phyloP scores from a whole-genome alignment of 805 yeast genomes.

The Ogataea philodendri region DNA sequence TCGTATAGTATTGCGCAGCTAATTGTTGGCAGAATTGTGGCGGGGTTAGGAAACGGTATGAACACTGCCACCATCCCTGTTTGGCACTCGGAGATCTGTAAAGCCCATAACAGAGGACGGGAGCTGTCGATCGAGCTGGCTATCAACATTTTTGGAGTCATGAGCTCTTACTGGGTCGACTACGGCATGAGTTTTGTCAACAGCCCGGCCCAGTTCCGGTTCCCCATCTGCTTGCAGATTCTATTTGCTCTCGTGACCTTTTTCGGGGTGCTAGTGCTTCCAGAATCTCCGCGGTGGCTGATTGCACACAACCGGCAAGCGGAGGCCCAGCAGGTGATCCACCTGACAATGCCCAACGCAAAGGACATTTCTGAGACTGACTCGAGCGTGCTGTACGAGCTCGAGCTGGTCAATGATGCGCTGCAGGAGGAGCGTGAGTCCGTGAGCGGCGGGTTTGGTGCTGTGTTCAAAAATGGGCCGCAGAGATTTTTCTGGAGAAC shows the following conservation, averaged over 20 bases:
- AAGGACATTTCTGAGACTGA: constrained; percentile 37
- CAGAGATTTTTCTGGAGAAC: constrained; percentile 42
- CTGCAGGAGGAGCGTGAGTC: constrained; percentile 47
- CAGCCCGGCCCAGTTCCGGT: constrained; percentile 55
- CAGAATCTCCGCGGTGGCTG: constrained; percentile 70
- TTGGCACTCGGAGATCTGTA: constrained; percentile 67
- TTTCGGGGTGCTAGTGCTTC: constrained; percentile 57
- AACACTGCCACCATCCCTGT: constrained; percentile 70
- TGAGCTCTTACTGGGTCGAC: constrained; percentile 61
- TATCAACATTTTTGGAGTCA: constrained; percentile 68
- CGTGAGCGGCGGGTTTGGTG: constrained; percentile 51
- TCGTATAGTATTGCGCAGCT: constrained; percentile 45
- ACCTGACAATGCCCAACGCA: constrained; percentile 45
- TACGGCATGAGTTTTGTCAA: constrained; percentile 55
- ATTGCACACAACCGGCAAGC: constrained; percentile 53
- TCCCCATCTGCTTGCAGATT: constrained; percentile 68
- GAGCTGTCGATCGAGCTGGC: constrained; percentile 53
- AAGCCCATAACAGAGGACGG: constrained; percentile 68
- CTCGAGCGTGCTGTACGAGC: constrained; percentile 33
- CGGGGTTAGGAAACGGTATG: constrained; percentile 72
- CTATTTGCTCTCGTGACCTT: constrained; percentile 51
- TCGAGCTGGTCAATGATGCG: constrained; percentile 42
- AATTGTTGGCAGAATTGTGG: constrained; percentile 61
- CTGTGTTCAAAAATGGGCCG: constrained; percentile 37
- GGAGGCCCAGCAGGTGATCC: constrained; percentile 43